phyloP scores from a whole-genome alignment of 345 rosid species.

The Arabidopsis thaliana region TAIR10.1 NC_003071.7:11216001-11216500 shows the following conservation, averaged over 20 bases:
- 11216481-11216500: constrained; percentile 12
- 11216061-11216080: constrained; percentile 48
- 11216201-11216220: neutral
- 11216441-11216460: constrained; percentile 73
- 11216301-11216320: constrained; percentile 71
- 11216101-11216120: constrained; percentile 85
- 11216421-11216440: constrained; percentile 32
- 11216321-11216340: constrained; percentile 65
- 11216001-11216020: constrained; percentile 80
- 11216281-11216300: constrained; percentile 57
- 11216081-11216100: constrained; percentile 75
- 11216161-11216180: constrained; percentile 26
- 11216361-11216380: constrained; percentile 66
- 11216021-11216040: constrained; percentile 10
- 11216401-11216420: constrained; percentile 51
- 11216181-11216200: neutral
- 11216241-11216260: constrained; percentile 77
- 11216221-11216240: constrained; percentile 61
- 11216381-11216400: constrained; percentile 74
- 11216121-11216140: constrained; percentile 59
- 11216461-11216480: constrained; percentile 70
- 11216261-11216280: constrained; percentile 75
- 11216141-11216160: constrained; percentile 85
- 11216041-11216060: constrained; percentile 42
- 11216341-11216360: constrained; percentile 79